Evolutionary conservation across 2,329 filamentous ascomycete species (phyloP).

Genomic region (Cladosporium sp.): DNA sequence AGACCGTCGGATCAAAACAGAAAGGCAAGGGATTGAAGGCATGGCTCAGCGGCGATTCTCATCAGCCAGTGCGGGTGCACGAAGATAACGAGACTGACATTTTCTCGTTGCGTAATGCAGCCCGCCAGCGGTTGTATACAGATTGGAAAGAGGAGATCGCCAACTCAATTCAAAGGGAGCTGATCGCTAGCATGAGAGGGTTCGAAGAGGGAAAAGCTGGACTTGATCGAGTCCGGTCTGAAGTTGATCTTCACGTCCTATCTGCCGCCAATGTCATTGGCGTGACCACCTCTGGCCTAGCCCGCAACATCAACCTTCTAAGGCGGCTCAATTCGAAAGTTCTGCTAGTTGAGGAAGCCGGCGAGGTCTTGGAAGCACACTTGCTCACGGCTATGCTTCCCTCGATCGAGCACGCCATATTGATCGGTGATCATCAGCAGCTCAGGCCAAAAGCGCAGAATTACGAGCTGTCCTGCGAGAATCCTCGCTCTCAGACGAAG

Average conservation of each 20-base stretch:
- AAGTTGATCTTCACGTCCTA: conserved; percentile 36
- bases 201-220: conserved; percentile 16
- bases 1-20: neutral
- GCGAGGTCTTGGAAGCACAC: conserved; percentile 60
- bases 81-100: neutral
- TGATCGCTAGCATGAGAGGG: conserved; percentile 16
- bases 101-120: neutral
- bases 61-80: no score
- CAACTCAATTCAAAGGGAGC: conserved; percentile 12
- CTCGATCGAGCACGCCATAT: conserved; percentile 53
- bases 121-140: conserved; percentile 3
- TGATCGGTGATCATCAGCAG: conserved; percentile 58
- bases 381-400: conserved; percentile 54
- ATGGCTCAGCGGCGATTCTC: neutral
- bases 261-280: conserved; percentile 48
- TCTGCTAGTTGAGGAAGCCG: conserved; percentile 63
- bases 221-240: conserved; percentile 28
- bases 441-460: conserved; percentile 53
- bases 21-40: neutral
- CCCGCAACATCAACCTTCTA: conserved; percentile 45
- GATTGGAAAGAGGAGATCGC: conserved; percentile 16
- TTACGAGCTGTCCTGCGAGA: conserved; percentile 47
- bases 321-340: conserved; percentile 48
- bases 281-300: conserved; percentile 55
- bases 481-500: conserved; percentile 44